Evolutionary conservation across 1,139 yeast genomes (phyloP).

Genomic region (Geotrichum candidum): DNA sequence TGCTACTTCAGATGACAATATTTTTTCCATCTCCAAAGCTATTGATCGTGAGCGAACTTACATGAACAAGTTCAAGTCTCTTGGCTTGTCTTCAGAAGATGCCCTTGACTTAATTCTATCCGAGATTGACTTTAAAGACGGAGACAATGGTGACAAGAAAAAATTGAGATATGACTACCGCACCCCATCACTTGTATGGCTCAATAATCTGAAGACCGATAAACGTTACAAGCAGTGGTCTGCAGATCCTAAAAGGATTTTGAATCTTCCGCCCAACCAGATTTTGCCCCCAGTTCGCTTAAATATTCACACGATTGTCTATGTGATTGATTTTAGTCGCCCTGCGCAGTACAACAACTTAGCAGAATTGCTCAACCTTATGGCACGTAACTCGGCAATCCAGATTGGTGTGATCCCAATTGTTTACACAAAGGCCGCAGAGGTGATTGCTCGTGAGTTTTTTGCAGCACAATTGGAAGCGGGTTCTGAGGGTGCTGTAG

Average conservation of each 20-base stretch:
- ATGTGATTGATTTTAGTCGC: constrained; percentile 60
- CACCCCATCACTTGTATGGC: constrained; percentile 51
- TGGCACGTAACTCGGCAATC: constrained; percentile 56
- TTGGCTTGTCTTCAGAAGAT: constrained; percentile 22
- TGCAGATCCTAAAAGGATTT: constrained; percentile 38
- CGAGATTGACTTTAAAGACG: constrained; percentile 18
- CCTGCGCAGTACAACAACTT: constrained; percentile 6
- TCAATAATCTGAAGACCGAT: constrained; percentile 73
- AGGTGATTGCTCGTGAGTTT: constrained; percentile 34
- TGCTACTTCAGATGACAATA: constrained; percentile 25
- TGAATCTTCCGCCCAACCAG: constrained; percentile 39
- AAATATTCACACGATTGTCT: constrained; percentile 69
- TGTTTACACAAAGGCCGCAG: constrained; percentile 27
- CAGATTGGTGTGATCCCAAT: constrained; percentile 78
- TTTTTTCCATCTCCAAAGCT: constrained; percentile 30
- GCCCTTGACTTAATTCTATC: constrained; percentile 13
- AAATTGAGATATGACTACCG: constrained; percentile 41
- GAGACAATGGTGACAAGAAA: constrained; percentile 7
- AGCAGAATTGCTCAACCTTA: constrained; percentile 24
- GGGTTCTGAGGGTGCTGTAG: constrained; percentile 25
- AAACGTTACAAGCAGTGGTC: constrained; percentile 44
- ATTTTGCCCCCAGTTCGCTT: constrained; percentile 65
- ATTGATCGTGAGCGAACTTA: constrained; percentile 32
- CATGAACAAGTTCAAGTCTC: constrained; percentile 23
- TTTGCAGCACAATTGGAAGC: constrained; percentile 34